Conservation (phyloP, 2,329 filamentous ascomycete genomes). For the Nemania abortiva region DNA sequence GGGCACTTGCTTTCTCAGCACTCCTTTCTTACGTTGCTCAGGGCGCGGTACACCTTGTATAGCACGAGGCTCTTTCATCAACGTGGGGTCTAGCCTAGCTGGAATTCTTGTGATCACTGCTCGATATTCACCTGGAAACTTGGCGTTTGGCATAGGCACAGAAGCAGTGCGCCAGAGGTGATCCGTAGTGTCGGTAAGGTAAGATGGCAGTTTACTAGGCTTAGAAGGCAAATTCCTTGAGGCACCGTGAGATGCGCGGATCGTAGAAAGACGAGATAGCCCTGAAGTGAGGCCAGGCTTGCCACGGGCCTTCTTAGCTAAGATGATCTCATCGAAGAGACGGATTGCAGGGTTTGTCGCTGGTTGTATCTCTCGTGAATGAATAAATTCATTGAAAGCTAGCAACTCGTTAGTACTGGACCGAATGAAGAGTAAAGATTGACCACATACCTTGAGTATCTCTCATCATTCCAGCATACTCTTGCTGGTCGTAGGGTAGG, state of each 20-base stretch:
- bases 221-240: conserved; percentile 56
- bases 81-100: conserved; percentile 81
- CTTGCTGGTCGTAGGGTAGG: conserved; percentile 74
- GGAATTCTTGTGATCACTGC: conserved; percentile 75
- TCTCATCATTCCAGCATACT: conserved; percentile 72
- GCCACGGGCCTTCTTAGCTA: conserved; percentile 79
- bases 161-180: conserved; percentile 82
- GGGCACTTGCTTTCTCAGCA: conserved; percentile 69
- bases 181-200: conserved; percentile 78
- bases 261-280: conserved; percentile 70
- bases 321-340: conserved; percentile 85
- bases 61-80: conserved; percentile 92
- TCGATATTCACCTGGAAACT: conserved; percentile 73
- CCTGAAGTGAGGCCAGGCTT: conserved; percentile 75
- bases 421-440: neutral
- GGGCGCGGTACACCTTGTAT: conserved; percentile 86
- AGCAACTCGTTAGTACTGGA: conserved; percentile 43
- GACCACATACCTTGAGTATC: conserved; percentile 71
- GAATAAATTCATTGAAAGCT: conserved; percentile 86
- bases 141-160: conserved; percentile 70
- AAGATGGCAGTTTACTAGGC: conserved; percentile 63
- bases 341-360: conserved; percentile 74
- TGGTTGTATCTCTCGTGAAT: conserved; percentile 78
- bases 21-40: conserved; percentile 63
- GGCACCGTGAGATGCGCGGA: conserved; percentile 67